Evolutionary conservation across 768 basidiomycete species (phyloP), one percentile per base, ranked within the genome.

Genomic region (Lactifluus subvellereus): DNA sequence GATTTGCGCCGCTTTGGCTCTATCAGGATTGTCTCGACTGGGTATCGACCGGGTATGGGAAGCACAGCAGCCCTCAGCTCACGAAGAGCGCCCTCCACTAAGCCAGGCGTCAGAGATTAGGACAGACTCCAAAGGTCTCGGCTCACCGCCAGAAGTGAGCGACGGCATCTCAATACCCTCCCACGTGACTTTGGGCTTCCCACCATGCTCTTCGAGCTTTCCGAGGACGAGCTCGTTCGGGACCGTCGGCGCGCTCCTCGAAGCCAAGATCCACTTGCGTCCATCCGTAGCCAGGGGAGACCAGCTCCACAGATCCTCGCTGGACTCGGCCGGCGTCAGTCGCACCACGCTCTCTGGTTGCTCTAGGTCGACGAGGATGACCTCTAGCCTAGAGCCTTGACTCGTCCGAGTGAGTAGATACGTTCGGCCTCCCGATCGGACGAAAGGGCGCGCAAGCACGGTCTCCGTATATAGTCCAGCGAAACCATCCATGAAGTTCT

Each of bases 391-490:
- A 1, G 70, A 71, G 10, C 71, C 65, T 58, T 66, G 71, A 14
- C 66, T 62, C 14, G 70, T 69, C 20, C 66, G 62, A 18, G 69
- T 57, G 14, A 66, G 61, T 35, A 72, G 16, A 11, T 65, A 59
- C 16, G 61, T 22, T 6, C 52, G 51, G 10, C 32, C 51, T 18
- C 58, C 50, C 6, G 57, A 35, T 4, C 59, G 45, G 9, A 76
- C 54, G 53, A 75, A 73, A 2, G 73, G 70, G 16, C 64, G 58
- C 8, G 68, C 37, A 2, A 72, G 69, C 4, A 72, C 62, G 22
- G 63, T 64, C 32, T 72, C 71, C 51, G 67, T 51, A 60, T 73
- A 77, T 9, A 77, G 58, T 3, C 76, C 75, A 2, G 75, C 74
- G 63, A 75, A 74, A 4, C 67, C 71, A 4, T 54, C 33, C 11